phyloP scores from a whole-genome alignment of 2,329 filamentous ascomycete genomes.

The Botryosphaeria dothidea region DNA sequence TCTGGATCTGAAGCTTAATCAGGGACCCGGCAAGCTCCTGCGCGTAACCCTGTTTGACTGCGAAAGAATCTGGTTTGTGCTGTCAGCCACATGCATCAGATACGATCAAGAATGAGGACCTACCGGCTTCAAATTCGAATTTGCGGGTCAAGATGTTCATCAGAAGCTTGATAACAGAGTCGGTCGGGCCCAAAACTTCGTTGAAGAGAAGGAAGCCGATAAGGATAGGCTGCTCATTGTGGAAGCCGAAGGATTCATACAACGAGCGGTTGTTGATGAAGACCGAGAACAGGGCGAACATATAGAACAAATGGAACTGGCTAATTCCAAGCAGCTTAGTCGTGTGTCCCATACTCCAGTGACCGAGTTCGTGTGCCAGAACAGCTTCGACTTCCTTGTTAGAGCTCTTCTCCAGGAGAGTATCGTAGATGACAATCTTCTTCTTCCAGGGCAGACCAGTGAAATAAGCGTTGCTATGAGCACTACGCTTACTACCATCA shows the following conservation, averaged over 20 bases:
- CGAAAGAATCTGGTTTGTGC: slow-evolving; percentile 70
- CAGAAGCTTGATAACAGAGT: slow-evolving; percentile 88
- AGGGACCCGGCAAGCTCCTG: slow-evolving; percentile 81
- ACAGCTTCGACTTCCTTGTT: slow-evolving; percentile 93
- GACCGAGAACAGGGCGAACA: slow-evolving; percentile 93
- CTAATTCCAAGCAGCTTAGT: slow-evolving; percentile 81
- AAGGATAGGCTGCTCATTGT: slow-evolving; percentile 81
- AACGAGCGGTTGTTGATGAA: slow-evolving; percentile 95
- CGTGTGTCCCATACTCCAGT: slow-evolving; percentile 96
- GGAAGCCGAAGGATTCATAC: slow-evolving; percentile 89
- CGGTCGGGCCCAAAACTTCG: slow-evolving; percentile 91
- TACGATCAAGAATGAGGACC: not conserved
- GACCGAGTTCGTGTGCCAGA: slow-evolving; percentile 90
- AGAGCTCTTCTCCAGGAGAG: slow-evolving; percentile 91
- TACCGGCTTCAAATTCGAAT: slow-evolving; percentile 93
- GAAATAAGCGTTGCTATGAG: slow-evolving; percentile 92
- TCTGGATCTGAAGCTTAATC: slow-evolving; percentile 97
- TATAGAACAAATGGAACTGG: slow-evolving; percentile 90
- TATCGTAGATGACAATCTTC: slow-evolving; percentile 99
- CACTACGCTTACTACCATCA: slow-evolving; percentile 83
- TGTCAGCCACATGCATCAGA: slow-evolving; percentile 19
- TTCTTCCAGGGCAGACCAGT: slow-evolving; percentile 99
- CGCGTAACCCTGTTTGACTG: slow-evolving; percentile 79
- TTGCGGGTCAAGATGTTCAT: slow-evolving; percentile 95
- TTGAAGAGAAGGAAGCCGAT: slow-evolving; percentile 98